Conservation (phyloP, 1,284 basidiomycete genomes). For the Apiotrichum laibachii region DNA sequence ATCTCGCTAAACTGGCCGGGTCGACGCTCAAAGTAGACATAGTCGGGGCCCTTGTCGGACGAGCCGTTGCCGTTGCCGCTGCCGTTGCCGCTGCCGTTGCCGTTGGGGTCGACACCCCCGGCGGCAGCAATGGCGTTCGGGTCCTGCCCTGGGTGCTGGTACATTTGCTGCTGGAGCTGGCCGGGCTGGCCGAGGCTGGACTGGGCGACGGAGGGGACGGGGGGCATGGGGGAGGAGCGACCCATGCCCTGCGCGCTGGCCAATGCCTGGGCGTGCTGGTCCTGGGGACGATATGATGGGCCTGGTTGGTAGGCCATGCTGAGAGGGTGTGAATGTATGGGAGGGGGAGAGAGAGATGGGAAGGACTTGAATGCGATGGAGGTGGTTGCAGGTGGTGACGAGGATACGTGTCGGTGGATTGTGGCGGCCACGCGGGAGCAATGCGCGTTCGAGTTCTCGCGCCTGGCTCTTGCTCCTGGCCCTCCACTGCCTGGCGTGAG, state of each 20-base stretch:
- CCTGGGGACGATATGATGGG: slow-evolving; percentile 25
- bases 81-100: slow-evolving; percentile 4
- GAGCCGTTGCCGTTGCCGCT: slow-evolving; percentile 3
- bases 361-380: too few relatives aligned
- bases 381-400: not conserved
- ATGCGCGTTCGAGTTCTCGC: not conserved
- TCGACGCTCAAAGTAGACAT: slow-evolving; percentile 94
- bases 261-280: slow-evolving; percentile 21
- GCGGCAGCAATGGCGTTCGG: not conserved
- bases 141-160: slow-evolving; percentile 4
- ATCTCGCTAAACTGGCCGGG: slow-evolving; percentile 80
- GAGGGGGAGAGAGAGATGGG: slow-evolving; percentile 1
- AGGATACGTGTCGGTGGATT: not conserved
- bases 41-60: slow-evolving; percentile 59
- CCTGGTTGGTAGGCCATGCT: slow-evolving; percentile 33
- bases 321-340: not conserved
- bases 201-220: slow-evolving; percentile 32
- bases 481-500: too few relatives aligned
- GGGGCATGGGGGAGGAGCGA: slow-evolving; percentile 39
- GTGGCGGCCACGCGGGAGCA: not conserved
- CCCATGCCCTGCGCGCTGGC: slow-evolving; percentile 21
- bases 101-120: not conserved
- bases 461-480: too few relatives aligned
- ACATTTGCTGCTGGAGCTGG: slow-evolving; percentile 13
- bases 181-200: slow-evolving; percentile 42